phyloP scores from a whole-genome alignment of 805 yeast genomes.

The Saccharomycopsis olivae region DNA sequence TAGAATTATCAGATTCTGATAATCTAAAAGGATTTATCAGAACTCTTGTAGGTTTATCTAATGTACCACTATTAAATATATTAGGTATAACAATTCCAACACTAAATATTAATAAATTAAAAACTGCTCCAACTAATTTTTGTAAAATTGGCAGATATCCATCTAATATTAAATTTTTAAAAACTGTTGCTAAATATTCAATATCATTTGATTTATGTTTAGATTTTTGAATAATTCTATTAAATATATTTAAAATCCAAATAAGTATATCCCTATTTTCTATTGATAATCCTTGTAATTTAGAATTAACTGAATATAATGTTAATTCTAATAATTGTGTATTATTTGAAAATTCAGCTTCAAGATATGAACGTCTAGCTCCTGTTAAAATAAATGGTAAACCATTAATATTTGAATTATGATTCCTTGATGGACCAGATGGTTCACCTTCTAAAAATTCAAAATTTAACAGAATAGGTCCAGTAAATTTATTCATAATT shows the following conservation, averaged over 20 bases:
- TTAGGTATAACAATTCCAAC: slow-evolving; percentile 15
- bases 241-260: slow-evolving; percentile 7
- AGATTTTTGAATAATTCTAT: slow-evolving; percentile 1
- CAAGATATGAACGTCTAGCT: slow-evolving; percentile 1
- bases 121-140: slow-evolving; percentile 2
- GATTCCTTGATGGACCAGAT: not conserved
- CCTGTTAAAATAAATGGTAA: slow-evolving; percentile 2
- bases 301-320: slow-evolving; percentile 7
- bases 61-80: no score
- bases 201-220: slow-evolving; percentile 2
- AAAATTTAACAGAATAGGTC: not conserved
- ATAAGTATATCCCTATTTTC: slow-evolving; percentile 1
- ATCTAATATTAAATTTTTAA: slow-evolving; percentile 1
- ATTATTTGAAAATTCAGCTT: slow-evolving; percentile 1
- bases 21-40: no score
- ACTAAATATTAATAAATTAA: slow-evolving; percentile 8
- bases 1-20: no score
- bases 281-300: slow-evolving; percentile 2
- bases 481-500: not conserved
- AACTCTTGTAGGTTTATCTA: no score
- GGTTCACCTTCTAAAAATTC: not conserved
- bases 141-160: not conserved
- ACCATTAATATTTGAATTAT: not conserved
- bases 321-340: slow-evolving; percentile 5
- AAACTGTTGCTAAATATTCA: slow-evolving; percentile 9